phyloP scores from a whole-genome alignment of 495 filamentous ascomycete genomes.

The Hyaloscypha variabilis region DNA sequence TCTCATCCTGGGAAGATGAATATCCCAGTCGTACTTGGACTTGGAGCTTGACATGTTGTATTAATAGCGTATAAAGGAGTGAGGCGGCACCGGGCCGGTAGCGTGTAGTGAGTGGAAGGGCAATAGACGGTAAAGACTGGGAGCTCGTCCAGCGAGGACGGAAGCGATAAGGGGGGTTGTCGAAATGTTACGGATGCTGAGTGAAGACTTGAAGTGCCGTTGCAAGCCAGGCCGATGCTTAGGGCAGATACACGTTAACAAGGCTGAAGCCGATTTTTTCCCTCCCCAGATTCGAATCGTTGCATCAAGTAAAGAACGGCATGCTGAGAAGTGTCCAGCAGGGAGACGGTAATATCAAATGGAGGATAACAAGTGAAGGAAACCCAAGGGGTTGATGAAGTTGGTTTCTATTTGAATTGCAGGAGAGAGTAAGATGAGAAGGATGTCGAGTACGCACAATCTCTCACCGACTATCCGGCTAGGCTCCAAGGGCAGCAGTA shows the following conservation, averaged over 20 bases:
- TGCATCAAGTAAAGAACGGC: conserved; percentile 12
- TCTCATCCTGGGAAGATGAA: conserved; percentile 13
- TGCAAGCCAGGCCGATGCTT: not conserved
- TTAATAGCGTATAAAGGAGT: not conserved
- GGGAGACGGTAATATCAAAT: conserved; percentile 11
- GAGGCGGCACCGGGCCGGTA: conserved; percentile 10
- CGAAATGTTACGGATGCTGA: not conserved
- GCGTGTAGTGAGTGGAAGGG: not conserved
- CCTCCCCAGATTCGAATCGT: not conserved
- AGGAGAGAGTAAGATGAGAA: not conserved
- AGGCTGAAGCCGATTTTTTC: not conserved
- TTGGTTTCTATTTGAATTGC: not conserved
- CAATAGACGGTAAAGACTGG: conserved; percentile 4
- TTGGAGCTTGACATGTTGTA: conserved; percentile 11
- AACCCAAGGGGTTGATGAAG: no score
- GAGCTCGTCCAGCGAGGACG: not conserved
- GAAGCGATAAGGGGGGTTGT: not conserved
- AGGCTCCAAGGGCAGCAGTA: not conserved
- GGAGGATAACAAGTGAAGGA: no score
- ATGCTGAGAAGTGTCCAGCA: conserved; percentile 22
- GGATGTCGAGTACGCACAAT: not conserved
- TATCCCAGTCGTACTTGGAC: conserved; percentile 14
- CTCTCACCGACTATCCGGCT: not conserved
- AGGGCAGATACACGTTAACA: not conserved
- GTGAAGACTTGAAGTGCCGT: not conserved